Base-by-base conservation (phyloP, 2,329 filamentous ascomycete genomes). In the Colletotrichum eremochloae region DNA sequence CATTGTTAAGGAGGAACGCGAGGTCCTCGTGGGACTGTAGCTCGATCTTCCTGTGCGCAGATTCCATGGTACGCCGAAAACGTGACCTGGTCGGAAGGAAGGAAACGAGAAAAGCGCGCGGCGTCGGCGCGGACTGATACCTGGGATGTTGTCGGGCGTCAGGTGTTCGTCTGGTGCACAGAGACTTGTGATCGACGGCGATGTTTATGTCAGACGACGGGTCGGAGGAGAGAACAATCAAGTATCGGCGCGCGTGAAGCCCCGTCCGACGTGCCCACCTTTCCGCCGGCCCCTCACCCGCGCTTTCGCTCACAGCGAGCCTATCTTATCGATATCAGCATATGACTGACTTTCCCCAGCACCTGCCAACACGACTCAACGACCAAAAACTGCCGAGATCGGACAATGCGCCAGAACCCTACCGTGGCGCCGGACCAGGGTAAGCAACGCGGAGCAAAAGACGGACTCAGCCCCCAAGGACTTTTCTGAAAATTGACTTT, bases 21-120 rank as follows among this genome's bases (percentile, higher is more conserved):
- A 95, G 86, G 82, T 96, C 93, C 61, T 92, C 90, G 53, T 90
- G 89, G n/a, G 89, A 88, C 83, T 95, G 93, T 63, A 96, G 89
- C 83, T 95, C 93, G 80, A 96, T 93, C 83, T 91, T 92, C 80
- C 93, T 91, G 81, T 94, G 90, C 75, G 81, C 81, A 48, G 84
- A 80, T 76, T 72, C 80, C 80, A 82, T 82, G 42, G 42, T 72
- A 15, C n/a, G 55, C 5, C 55, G 33, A 24, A 56, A 29, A 12
- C 2, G 29, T 33, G 15, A 3, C 7, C 29, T 15, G 9, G 15
- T 48, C 24, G 40, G n/a, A 36, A 15, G 15, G 18, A 6, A 24
- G 14, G 18, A 40, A 15, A 40, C 29, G 15, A 20, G 15, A 18
- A 33, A 20, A 5, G 56, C n/a, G 36, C 11, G n/a, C n/a, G 14